phyloP scores from a whole-genome alignment of 805 yeast genomes.

The Lipomyces mesembrius region DNA sequence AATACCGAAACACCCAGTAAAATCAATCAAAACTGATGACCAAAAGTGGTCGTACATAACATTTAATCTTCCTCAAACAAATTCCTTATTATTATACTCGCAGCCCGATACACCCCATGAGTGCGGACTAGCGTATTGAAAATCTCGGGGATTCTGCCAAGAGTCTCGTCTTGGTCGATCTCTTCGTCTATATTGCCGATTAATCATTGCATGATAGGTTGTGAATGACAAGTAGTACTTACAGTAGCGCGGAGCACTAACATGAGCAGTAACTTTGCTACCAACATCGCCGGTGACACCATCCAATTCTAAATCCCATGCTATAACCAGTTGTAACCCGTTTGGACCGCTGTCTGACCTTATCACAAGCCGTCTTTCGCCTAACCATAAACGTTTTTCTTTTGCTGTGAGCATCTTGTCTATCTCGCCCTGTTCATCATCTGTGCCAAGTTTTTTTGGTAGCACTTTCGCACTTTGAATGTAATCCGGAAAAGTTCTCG shows the following conservation, averaged over 20 bases:
- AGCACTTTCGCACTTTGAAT: not conserved
- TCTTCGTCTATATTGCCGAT: constrained; percentile 20
- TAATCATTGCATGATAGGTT: not conserved
- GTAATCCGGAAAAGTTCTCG: constrained; percentile 14
- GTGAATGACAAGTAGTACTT: constrained; percentile 4
- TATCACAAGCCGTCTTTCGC: constrained; percentile 18
- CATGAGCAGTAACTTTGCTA: constrained; percentile 19
- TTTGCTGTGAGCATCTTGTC: not conserved
- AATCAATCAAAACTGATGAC: not conserved
- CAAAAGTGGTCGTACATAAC: not conserved
- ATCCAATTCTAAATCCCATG: constrained; percentile 30
- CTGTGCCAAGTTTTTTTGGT: not conserved
- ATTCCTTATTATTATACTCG: constrained; percentile 23
- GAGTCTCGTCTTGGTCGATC: constrained; percentile 14
- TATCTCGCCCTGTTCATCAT: constrained; percentile 11
- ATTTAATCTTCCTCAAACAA: constrained; percentile 22
- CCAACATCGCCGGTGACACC: constrained; percentile 25
- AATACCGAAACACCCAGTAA: not conserved
- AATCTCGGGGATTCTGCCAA: constrained; percentile 17
- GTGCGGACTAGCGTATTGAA: constrained; percentile 20
- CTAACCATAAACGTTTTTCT: constrained; percentile 20
- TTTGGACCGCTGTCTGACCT: not conserved
- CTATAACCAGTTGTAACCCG: constrained; percentile 20
- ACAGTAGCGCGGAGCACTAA: constrained; percentile 24
- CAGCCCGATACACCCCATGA: constrained; percentile 27